phyloP scores from a whole-genome alignment of 345 rosid species.

The Melaleuca quinquenervia region DNA sequence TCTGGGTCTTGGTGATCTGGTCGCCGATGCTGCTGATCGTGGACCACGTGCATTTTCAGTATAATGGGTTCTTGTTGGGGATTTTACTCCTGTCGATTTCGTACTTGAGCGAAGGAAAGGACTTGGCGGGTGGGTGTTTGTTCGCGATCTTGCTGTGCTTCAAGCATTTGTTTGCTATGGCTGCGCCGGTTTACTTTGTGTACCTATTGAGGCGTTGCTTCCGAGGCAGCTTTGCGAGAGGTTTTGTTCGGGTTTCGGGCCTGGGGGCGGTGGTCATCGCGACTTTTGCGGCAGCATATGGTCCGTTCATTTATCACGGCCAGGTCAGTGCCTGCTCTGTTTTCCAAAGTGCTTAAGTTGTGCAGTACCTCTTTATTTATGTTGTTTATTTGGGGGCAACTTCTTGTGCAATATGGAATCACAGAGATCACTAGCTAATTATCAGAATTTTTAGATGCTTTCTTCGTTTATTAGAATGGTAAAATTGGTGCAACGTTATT shows the following conservation, averaged over 20 bases:
- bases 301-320: conserved; percentile 65
- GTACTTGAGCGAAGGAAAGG: conserved; percentile 63
- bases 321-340: conserved; percentile 36
- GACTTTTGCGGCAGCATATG: conserved; percentile 62
- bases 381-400: not conserved
- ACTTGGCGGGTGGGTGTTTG: conserved; percentile 69
- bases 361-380: not conserved
- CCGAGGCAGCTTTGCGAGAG: conserved; percentile 29
- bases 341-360: not conserved
- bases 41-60: conserved; percentile 91
- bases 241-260: conserved; percentile 35
- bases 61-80: conserved; percentile 83
- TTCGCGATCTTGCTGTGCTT: conserved; percentile 77
- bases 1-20: conserved; percentile 65
- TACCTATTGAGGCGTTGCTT: conserved; percentile 76
- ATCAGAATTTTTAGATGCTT: not conserved
- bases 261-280: conserved; percentile 58
- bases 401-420: not conserved
- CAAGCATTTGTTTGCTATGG: conserved; percentile 89
- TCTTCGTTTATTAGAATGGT: not conserved
- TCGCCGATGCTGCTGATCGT: conserved; percentile 78
- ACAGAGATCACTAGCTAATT: not conserved
- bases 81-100: conserved; percentile 72
- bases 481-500: not conserved
- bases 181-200: conserved; percentile 87